Percentiles rank a stretch among this genome's conserved stretches.
These are phyloP conservation scores for Talaromyces albobiverticillius DNA, from an alignment of 2,329 filamentous ascomycete species.

Conservation along the genomic window DNA sequence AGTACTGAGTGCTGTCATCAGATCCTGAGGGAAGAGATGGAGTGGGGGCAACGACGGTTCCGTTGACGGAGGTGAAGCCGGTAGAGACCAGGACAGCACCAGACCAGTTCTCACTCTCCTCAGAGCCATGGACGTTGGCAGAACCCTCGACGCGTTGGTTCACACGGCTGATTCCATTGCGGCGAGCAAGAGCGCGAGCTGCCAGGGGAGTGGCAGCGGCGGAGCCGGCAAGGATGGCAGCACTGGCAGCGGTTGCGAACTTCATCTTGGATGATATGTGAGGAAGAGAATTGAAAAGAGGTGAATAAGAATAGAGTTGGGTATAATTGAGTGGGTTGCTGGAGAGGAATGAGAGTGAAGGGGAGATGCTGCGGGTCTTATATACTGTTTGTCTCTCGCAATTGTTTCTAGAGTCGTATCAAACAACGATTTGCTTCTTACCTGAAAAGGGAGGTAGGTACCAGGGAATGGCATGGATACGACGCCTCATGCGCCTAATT, in stretches of 20 bases:
- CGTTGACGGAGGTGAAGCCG: conserved; percentile 45
- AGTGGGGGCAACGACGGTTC: conserved; percentile 52
- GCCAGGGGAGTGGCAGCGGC: conserved; percentile 48
- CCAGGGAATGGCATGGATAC: too few relatives aligned
- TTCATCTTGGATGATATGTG: conserved; percentile 48
- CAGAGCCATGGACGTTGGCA: too few relatives aligned
- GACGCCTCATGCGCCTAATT: background rate
- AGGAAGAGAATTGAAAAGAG: background rate
- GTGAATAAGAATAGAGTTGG: background rate
- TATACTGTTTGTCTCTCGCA: background rate
- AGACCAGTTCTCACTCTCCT: conserved; percentile 58
- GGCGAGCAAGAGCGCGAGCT: conserved; percentile 23
- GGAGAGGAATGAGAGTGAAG: too few relatives aligned
- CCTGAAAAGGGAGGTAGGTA: background rate
- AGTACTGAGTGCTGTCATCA: conserved; percentile 41
- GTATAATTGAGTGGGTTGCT: too few relatives aligned
- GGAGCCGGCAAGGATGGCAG: conserved; percentile 39
- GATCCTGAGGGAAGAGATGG: conserved; percentile 41
- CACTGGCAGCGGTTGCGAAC: conserved; percentile 37
- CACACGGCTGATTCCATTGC: conserved; percentile 27
- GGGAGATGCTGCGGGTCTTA: too few relatives aligned
- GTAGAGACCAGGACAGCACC: conserved; percentile 53
- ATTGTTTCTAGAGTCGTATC: background rate
- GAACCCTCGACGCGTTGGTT: conserved; percentile 32
- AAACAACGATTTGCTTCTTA: background rate